Conservation (phyloP, 805 yeast species). For the Yamadazyma nakazawae region DNA sequence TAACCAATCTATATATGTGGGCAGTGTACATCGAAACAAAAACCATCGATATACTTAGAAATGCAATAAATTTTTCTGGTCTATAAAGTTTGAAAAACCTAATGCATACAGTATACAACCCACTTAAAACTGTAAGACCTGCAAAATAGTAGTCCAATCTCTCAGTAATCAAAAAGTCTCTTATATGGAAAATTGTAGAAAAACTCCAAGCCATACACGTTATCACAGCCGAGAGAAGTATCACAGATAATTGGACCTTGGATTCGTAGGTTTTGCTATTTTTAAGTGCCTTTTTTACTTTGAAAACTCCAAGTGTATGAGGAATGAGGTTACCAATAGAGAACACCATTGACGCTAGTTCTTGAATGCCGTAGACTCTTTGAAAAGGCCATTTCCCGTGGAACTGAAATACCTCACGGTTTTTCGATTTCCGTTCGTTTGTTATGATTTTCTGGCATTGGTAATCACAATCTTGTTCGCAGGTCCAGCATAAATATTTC, state of each 20-base stretch:
- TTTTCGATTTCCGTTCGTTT: constrained; percentile 39
- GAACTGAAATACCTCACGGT: constrained; percentile 70
- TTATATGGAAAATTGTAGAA: constrained; percentile 81
- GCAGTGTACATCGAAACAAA: constrained; percentile 52
- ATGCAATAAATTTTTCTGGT: constrained; percentile 17
- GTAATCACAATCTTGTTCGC: constrained; percentile 83
- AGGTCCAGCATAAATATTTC: constrained; percentile 63
- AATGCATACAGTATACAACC: constrained; percentile 64
- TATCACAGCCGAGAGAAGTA: constrained; percentile 3
- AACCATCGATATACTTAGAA: constrained; percentile 34
- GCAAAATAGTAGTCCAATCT: constrained; percentile 90
- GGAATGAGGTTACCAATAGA: constrained; percentile 49
- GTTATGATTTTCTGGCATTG: constrained; percentile 84
- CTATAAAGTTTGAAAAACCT: constrained; percentile 61
- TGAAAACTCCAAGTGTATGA: constrained; percentile 49
- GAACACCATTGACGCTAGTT: constrained; percentile 74
- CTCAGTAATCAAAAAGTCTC: constrained; percentile 80
- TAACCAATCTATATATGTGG: constrained; percentile 64
- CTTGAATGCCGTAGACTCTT: constrained; percentile 79
- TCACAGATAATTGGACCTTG: constrained; percentile 5
- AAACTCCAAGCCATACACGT: constrained; percentile 72
- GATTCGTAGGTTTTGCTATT: constrained; percentile 8
- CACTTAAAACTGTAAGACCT: constrained; percentile 79
- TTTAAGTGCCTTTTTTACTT: constrained; percentile 17
- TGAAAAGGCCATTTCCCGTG: constrained; percentile 98